Evolutionary conservation across 768 basidiomycete genomes (phyloP).

Genomic region (Russula olivacea): DNA sequence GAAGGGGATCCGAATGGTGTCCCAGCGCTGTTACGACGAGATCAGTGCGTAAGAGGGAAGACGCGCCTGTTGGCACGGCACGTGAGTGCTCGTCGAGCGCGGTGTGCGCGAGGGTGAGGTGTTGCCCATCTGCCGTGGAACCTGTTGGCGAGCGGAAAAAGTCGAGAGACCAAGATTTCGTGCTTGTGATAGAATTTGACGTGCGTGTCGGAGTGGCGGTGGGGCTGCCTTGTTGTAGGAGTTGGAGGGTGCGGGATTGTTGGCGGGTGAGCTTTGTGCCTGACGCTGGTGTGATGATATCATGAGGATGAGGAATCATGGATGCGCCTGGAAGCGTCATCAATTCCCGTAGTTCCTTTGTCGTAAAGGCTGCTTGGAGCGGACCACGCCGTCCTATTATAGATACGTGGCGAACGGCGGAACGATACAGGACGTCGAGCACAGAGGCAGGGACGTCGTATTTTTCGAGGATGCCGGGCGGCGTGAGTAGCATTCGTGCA

Average conservation of each 20-base stretch:
- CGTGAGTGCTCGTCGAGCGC: slow-evolving; percentile 42
- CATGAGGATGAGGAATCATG: slow-evolving; percentile 55
- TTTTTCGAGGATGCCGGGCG: slow-evolving; percentile 50
- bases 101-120: slow-evolving; percentile 59
- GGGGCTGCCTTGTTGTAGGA: slow-evolving; percentile 59
- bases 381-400: slow-evolving; percentile 86
- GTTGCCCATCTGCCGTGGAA: slow-evolving; percentile 28
- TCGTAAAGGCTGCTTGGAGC: slow-evolving; percentile 82
- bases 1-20: slow-evolving; percentile 63
- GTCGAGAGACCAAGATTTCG: slow-evolving; percentile 72
- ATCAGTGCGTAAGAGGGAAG: background rate
- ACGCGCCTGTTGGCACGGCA: background rate
- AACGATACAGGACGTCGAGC: slow-evolving; percentile 56
- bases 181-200: slow-evolving; percentile 36
- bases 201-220: slow-evolving; percentile 14
- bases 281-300: slow-evolving; percentile 38
- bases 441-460: slow-evolving; percentile 79
- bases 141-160: slow-evolving; percentile 71
- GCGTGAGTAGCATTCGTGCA: slow-evolving; percentile 81
- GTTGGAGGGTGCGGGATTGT: slow-evolving; percentile 58
- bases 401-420: slow-evolving; percentile 66
- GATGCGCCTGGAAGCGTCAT: slow-evolving; percentile 52
- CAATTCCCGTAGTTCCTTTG: slow-evolving; percentile 90
- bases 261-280: slow-evolving; percentile 46
- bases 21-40: slow-evolving; percentile 52